Evolutionary conservation across 2,329 filamentous ascomycete genomes (phyloP), one percentile per base, ranked within the genome.

Genomic region (Fusarium praegraminearum): DNA sequence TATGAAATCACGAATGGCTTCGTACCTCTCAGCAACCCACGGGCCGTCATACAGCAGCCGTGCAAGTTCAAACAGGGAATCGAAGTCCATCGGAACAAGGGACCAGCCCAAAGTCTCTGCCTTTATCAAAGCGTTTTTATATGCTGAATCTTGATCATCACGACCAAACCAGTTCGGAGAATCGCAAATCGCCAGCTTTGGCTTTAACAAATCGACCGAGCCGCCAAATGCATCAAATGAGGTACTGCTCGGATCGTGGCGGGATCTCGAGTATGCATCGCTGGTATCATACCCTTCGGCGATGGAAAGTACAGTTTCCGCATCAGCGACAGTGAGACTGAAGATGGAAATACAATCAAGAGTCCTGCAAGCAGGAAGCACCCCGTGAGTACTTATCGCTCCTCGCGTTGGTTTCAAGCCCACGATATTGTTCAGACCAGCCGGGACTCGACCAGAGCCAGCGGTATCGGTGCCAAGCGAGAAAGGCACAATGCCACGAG

Each of bases 261-360:
- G 76, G 3, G 78, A 67, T 67, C 86, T 86, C 4, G 87, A 82
- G 72, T 87, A 89, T 8, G 81, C 72, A 70, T 89, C 87, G 22
- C 81, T 73, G 1, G 75, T 58, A 62, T 89, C 87, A 46, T 82
- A 82, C 5, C 79, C 82, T 45, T 85, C 84, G 6, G 82, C 80
- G 0, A 82, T 74, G 8, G 84, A 81, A 78, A 87, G 83, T 2
- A 88, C 79, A 1, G 73, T 79, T 30, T 85, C 78, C 4, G 84
- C 85, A 70, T 89, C 86, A 2, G 78, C 75, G 12, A 86, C 78
- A 2, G 80, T 86, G 26, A 80, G 78, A 2, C 86, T 80, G 56
- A 87, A 81, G 32, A 89, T 82, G 1, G 87, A 85, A 20, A 88
- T 83, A 62, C 86, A 88, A 75, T 89, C 87, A 1, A 89, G 79